Conservation (phyloP, 352 stramenopile genomes). For the Phytopythium aichiense region DNA sequence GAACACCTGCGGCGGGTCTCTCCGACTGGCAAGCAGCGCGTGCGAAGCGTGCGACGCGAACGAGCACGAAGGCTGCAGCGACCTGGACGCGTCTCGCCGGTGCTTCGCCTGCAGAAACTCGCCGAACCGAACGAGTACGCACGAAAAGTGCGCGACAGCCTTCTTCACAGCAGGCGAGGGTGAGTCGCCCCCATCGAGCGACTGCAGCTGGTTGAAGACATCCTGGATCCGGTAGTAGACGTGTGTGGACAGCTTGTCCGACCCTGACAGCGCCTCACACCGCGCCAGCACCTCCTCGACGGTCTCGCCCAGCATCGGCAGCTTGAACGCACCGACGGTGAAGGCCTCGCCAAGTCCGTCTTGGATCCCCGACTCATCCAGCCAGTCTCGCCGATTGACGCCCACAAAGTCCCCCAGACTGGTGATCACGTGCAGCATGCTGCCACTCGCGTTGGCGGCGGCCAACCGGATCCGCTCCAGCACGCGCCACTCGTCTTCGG, state of each 20-base stretch:
- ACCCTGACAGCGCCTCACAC: not conserved
- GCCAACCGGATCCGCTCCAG: not conserved
- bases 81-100: not conserved
- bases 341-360: not conserved
- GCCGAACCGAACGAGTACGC: not conserved
- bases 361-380: not conserved
- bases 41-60: not conserved
- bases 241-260: not conserved
- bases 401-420: not conserved
- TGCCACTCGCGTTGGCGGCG: not conserved
- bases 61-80: not conserved
- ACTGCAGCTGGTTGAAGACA: not conserved
- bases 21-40: not conserved
- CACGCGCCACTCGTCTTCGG: not conserved
- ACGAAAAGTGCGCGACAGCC: not conserved
- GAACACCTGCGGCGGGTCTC: not conserved
- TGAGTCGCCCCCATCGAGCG: not conserved
- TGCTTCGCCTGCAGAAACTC: not conserved
- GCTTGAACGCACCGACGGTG: not conserved
- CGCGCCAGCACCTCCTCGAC: not conserved
- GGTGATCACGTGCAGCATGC: constrained; percentile 4
- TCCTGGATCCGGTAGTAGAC: not conserved
- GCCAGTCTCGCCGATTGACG: not conserved
- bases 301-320: not conserved
- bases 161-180: not conserved